phyloP scores from a whole-genome alignment of 179 eudicot species.

The Camellia oleifera region DNA sequence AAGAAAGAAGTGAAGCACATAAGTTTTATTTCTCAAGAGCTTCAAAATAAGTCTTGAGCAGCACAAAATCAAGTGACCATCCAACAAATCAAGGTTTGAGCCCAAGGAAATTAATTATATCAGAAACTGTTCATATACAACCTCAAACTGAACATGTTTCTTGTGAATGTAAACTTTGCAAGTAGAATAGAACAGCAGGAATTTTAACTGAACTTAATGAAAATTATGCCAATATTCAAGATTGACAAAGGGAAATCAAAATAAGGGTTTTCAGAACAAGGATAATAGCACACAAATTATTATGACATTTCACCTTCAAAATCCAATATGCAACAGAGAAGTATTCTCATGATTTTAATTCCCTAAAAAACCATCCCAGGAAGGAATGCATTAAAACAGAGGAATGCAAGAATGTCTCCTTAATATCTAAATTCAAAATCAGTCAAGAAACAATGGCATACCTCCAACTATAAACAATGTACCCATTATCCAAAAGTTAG shows the following conservation, averaged over 20 bases:
- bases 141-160: background rate
- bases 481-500: constrained; percentile 97
- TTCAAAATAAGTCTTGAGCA: background rate
- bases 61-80: background rate
- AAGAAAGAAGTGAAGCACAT: constrained; percentile 2
- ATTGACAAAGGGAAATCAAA: background rate
- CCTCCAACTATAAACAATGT: constrained; percentile 91
- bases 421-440: background rate
- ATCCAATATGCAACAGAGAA: no score
- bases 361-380: background rate
- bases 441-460: constrained; percentile 30
- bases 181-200: constrained; percentile 2
- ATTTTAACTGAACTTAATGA: background rate
- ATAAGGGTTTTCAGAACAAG: background rate
- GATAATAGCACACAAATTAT: background rate
- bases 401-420: background rate
- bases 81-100: background rate
- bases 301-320: background rate
- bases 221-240: background rate
- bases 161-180: background rate
- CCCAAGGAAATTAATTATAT: no score
- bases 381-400: background rate
- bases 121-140: background rate
- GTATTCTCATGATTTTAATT: background rate
- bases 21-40: constrained; percentile 6